Evolutionary conservation across 768 basidiomycete genomes (phyloP), one percentile per base, ranked within the genome.

Genomic region (Chalciporus chontae): DNA sequence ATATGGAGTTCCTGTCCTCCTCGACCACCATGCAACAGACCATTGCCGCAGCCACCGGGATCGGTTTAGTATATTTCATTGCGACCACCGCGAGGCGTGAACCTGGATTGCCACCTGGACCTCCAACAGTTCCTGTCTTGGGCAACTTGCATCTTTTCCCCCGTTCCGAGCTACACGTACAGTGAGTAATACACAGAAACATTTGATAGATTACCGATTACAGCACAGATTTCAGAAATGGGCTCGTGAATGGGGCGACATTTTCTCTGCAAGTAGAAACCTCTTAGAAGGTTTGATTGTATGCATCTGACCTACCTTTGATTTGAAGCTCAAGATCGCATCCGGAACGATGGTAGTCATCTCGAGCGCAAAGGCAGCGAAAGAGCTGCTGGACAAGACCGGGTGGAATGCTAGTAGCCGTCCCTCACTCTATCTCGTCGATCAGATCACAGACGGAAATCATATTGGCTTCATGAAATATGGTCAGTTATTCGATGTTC

Each of bases 181-280:
- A 48, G 48, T 48, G 34, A 37, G 48, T 43, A 26, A 40, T n/a
- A 36, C n/a, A 4, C 34, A n/a, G 14, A 27, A n/a, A 40, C 18
- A 8, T 8, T 10, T 36, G 15, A 17, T 5, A 13, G n/a, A 11
- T 29, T n/a, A 21, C 27, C 17, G 3, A 40, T 18, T 27, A 6
- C 18, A 9, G 5, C 5, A 21, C 19, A 48, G 48, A 37, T 48
- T 48, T n/a, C 48, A 48, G n/a, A 43, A 37, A 37, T 48, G 48
- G 48, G 48, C 48, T n/a, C 48, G 38, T 42, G 40, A 48, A 37
- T 48, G 48, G 48, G 48, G 48, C 8, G 48, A 48, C 21, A 14
- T 48, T 10, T 48, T 48, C 48, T 36, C 48, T 15, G 48, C 43
- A 41, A 27, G 41, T 43, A 7, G 24, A 26, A 7, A 19, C 10